A percentile compares a stretch with the other conserved stretches of the same genome.
Evolutionary conservation across 1,284 basidiomycete genomes (phyloP).

Genomic region (Puccinia horiana): DNA sequence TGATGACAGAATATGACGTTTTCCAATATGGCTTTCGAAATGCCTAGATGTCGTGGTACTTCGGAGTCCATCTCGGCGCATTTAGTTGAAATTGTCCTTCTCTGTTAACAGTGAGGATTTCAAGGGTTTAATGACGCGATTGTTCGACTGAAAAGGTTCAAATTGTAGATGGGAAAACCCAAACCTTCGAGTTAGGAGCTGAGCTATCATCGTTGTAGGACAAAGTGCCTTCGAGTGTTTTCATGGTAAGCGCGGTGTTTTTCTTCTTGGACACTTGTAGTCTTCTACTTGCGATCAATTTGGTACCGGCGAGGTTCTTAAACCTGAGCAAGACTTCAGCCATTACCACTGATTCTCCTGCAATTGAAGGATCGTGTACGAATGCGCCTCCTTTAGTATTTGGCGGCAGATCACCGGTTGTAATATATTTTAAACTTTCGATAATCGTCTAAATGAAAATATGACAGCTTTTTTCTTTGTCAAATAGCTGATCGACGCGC

Average conservation of each 20-base stretch:
- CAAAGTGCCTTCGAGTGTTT: constrained; percentile 91
- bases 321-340: constrained; percentile 96
- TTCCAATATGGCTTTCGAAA: constrained; percentile 93
- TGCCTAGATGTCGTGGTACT: constrained; percentile 88
- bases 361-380: constrained; percentile 93
- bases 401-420: constrained; percentile 94
- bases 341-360: constrained; percentile 96
- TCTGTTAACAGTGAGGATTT: constrained; percentile 61
- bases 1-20: constrained; percentile 99
- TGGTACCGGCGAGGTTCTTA: constrained; percentile 77
- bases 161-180: constrained; percentile 71
- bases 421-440: constrained; percentile 98
- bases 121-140: neutral
- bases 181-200: constrained; percentile 59
- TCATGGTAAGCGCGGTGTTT: constrained; percentile 77
- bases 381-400: constrained; percentile 98
- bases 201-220: constrained; percentile 67
- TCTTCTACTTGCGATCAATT: constrained; percentile 91
- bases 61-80: constrained; percentile 95
- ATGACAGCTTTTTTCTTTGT: neutral
- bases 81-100: constrained; percentile 87
- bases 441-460: constrained; percentile 72
- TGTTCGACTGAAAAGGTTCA: constrained; percentile 22
- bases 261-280: constrained; percentile 92
- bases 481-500: neutral